phyloP scores from a whole-genome alignment of 2,329 filamentous ascomycete species.

The Sporothrix euskadiensis region DNA sequence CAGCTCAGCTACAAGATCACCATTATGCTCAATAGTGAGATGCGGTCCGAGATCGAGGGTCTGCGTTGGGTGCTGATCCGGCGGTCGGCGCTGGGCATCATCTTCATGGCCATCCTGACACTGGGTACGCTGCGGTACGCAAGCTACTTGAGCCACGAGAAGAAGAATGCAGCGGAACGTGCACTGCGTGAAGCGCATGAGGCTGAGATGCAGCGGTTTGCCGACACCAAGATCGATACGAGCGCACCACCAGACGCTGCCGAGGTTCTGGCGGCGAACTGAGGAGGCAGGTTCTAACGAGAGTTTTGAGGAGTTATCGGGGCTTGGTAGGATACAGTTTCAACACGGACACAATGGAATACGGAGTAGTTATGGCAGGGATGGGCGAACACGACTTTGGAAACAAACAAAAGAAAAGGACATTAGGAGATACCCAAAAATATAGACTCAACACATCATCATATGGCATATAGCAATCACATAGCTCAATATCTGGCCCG shows the following conservation, averaged over 20 bases:
- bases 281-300: not conserved
- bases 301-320: not conserved
- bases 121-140: constrained; percentile 61
- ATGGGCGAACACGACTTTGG: not conserved
- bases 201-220: constrained; percentile 47
- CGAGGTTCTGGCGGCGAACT: constrained; percentile 60
- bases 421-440: constrained; percentile 16
- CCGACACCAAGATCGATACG: constrained; percentile 47
- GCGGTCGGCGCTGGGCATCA: constrained; percentile 62
- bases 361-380: too few species aligned
- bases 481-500: not conserved
- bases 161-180: constrained; percentile 49
- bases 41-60: constrained; percentile 87
- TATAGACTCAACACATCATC: not conserved
- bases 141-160: constrained; percentile 56
- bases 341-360: not conserved
- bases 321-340: not conserved
- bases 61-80: constrained; percentile 80
- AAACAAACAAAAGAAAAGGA: not conserved
- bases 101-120: constrained; percentile 65
- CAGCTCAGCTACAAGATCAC: constrained; percentile 97
- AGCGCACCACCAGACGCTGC: constrained; percentile 54
- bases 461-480: constrained; percentile 1
- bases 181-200: constrained; percentile 41
- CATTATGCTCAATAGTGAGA: constrained; percentile 83